Conservation (phyloP, 768 basidiomycete species). For the Agaricus blazei region DNA sequence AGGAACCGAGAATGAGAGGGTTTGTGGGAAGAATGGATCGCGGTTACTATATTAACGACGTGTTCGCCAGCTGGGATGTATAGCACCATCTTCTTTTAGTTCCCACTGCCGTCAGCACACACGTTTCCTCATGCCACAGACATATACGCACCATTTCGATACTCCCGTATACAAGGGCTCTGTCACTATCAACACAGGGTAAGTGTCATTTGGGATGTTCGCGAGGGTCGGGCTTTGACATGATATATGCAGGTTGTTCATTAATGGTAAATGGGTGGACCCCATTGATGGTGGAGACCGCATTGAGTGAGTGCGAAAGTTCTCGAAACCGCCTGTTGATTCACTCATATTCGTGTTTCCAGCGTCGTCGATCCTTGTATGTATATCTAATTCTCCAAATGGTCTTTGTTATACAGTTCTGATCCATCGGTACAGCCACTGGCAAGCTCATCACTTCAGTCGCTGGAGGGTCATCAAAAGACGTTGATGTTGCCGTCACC, state of each 20-base stretch:
- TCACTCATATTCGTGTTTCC: not conserved
- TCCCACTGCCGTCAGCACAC: no score
- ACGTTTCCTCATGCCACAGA: conserved; percentile 11
- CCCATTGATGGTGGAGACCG: conserved; percentile 43
- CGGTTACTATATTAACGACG: no score
- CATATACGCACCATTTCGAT: conserved; percentile 19
- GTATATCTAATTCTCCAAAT: conserved; percentile 1
- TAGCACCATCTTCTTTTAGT: no score
- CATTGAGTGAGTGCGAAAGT: conserved; percentile 53
- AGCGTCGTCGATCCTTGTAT: conserved; percentile 57
- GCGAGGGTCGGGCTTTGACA: not conserved
- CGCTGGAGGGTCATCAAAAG: conserved; percentile 55
- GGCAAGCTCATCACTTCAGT: conserved; percentile 58
- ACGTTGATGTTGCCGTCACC: conserved; percentile 73
- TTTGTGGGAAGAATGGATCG: no score
- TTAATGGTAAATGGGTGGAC: conserved; percentile 62
- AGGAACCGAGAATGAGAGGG: no score
- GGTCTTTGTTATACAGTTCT: not conserved
- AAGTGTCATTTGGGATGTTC: conserved; percentile 1
- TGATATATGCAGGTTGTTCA: conserved; percentile 48
- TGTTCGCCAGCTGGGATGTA: no score
- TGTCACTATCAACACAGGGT: conserved; percentile 18
- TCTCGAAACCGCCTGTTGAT: conserved; percentile 1
- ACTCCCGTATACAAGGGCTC: conserved; percentile 17
- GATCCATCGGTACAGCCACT: conserved; percentile 36